These are phyloP conservation scores for Leucaena leucocephala DNA, from an alignment of 306 rosid species.

Conservation along the genomic window DNA sequence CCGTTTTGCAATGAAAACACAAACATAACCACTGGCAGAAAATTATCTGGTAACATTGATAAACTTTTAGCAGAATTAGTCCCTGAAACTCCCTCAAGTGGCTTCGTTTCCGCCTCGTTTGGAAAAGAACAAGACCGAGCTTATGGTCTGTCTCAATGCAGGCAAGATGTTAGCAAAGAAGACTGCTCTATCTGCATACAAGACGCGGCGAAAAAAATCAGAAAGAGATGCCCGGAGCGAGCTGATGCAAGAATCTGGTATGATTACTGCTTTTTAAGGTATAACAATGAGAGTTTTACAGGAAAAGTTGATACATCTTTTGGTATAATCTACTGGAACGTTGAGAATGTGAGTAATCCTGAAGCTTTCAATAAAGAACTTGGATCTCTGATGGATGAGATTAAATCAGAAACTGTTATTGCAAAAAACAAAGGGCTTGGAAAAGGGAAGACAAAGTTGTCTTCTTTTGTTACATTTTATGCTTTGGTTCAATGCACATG, in stretches of 20 bases:
- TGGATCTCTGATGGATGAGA: constrained; percentile 44
- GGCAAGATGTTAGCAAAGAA: constrained; percentile 57
- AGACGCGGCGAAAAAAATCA: constrained; percentile 59
- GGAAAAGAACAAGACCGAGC: constrained; percentile 50
- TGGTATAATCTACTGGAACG: constrained; percentile 56
- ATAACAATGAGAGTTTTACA: constrained; percentile 41
- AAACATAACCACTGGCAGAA: constrained; percentile 38
- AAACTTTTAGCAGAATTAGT: constrained; percentile 47
- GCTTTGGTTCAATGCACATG: constrained; percentile 73
- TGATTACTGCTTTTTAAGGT: constrained; percentile 66
- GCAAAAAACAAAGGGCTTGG: constrained; percentile 54
- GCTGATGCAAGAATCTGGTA: constrained; percentile 70
- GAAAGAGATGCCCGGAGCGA: constrained; percentile 49
- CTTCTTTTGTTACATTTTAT: constrained; percentile 59
- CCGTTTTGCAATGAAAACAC: constrained; percentile 54
- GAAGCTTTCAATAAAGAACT: constrained; percentile 51
- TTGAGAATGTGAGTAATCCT: constrained; percentile 58
- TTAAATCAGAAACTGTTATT: constrained; percentile 49
- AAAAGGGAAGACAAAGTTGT: constrained; percentile 52
- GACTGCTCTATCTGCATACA: constrained; percentile 64
- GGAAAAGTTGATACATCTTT: constrained; percentile 61
- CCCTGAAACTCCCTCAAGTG: constrained; percentile 48
- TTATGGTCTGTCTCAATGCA: constrained; percentile 69
- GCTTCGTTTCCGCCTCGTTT: constrained; percentile 43
- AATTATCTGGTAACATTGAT: constrained; percentile 55